phyloP scores from a whole-genome alignment of 179 eudicot species.

The Patellifolia procumbens region DNA sequence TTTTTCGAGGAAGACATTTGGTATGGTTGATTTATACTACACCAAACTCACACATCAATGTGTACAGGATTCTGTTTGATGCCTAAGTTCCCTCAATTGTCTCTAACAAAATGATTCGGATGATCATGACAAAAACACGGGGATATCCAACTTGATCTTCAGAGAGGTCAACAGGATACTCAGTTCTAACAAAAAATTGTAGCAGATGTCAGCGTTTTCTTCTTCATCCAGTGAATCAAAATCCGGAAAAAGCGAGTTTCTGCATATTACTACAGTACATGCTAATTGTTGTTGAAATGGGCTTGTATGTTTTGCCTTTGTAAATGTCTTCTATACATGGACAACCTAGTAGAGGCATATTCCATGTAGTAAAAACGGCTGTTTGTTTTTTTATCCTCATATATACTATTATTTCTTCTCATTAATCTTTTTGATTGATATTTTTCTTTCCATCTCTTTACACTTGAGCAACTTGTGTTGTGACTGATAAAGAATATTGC shows the following conservation, averaged over 20 bases:
- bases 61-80: conserved; percentile 32
- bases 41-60: conserved; percentile 2
- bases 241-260: conserved; percentile 10
- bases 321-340: conserved; percentile 25
- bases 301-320: conserved; percentile 26
- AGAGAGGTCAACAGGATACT: conserved; percentile 18
- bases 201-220: conserved; percentile 7
- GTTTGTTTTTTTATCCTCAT: background rate
- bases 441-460: background rate
- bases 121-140: conserved; percentile 17
- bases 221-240: background rate
- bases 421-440: background rate
- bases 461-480: conserved; percentile 19
- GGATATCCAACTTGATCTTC: conserved; percentile 32
- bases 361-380: conserved; percentile 21
- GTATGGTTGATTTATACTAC: conserved; percentile 9
- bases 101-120: conserved; percentile 29
- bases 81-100: conserved; percentile 17
- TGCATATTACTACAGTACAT: conserved; percentile 9
- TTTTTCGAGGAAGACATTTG: conserved; percentile 1
- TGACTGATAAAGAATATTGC: background rate
- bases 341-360: conserved; percentile 12
- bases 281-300: conserved; percentile 19
- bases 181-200: conserved; percentile 18
- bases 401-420: background rate